These are phyloP conservation scores for Clarireedia hainanense DNA, from an alignment of 2,329 filamentous ascomycete species.

Conservation along the genomic window DNA sequence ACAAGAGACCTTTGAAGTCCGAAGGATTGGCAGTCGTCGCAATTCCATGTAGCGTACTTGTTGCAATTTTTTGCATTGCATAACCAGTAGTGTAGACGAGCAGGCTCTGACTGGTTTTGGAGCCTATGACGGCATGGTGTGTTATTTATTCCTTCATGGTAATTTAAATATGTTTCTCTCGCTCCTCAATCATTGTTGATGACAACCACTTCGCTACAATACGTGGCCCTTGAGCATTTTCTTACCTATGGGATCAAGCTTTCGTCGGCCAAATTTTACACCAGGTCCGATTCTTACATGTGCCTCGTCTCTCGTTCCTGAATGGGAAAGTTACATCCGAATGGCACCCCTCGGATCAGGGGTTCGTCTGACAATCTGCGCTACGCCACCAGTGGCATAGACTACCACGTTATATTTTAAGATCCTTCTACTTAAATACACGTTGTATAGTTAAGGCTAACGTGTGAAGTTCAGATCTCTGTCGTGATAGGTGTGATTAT, in stretches of 20 bases:
- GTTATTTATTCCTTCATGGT: too few relatives aligned
- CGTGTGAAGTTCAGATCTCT: too few relatives aligned
- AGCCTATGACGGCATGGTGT: neutral
- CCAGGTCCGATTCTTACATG: neutral
- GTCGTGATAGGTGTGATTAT: too few relatives aligned
- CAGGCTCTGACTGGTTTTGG: neutral
- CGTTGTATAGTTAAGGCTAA: too few relatives aligned
- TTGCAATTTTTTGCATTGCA: too few relatives aligned
- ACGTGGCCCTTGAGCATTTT: too few relatives aligned
- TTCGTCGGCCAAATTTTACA: neutral
- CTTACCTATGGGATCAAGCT: neutral
- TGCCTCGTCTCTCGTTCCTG: neutral
- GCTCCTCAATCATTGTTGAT: too few relatives aligned
- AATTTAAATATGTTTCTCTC: too few relatives aligned
- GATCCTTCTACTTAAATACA: neutral
- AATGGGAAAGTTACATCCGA: neutral
- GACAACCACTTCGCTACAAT: too few relatives aligned
- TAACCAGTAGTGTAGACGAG: too few relatives aligned
- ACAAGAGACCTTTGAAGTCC: neutral
- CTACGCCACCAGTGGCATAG: neutral
- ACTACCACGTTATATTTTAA: neutral
- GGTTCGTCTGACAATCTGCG: conserved; percentile 2
- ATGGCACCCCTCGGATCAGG: neutral
- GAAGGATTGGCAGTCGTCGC: conserved; percentile 1
- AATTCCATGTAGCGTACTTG: conserved; percentile 4